Percentiles rank a stretch among this genome's conserved stretches.
These are phyloP conservation scores for Podila verticillata DNA, from an alignment of 192 early-diverging fungal genomes.

Conservation along the genomic window DNA sequence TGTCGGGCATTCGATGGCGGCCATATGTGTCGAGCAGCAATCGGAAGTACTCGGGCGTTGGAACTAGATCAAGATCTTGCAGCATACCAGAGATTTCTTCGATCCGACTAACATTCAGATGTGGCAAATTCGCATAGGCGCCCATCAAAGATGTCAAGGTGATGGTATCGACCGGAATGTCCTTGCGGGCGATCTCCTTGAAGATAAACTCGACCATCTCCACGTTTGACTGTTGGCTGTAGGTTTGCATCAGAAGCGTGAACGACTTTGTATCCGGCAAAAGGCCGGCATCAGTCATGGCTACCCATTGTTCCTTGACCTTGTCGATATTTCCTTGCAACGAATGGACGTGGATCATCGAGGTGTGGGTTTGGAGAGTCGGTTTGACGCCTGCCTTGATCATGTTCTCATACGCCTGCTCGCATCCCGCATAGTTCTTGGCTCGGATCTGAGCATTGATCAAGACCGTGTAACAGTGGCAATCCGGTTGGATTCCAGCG, in stretches of 20 bases:
- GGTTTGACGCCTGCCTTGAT: slow-evolving; percentile 17
- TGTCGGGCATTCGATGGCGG: slow-evolving; percentile 23
- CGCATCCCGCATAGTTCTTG: slow-evolving; percentile 19
- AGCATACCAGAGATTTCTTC: slow-evolving; percentile 24
- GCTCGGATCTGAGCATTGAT: slow-evolving; percentile 41
- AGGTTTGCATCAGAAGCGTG: slow-evolving; percentile 33
- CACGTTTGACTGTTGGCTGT: slow-evolving; percentile 24
- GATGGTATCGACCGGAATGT: slow-evolving; percentile 9
- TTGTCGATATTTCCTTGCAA: slow-evolving; percentile 15
- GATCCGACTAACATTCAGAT: slow-evolving; percentile 14
- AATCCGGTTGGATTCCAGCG: slow-evolving; percentile 30
- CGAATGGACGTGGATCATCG: slow-evolving; percentile 30
- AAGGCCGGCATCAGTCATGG: slow-evolving; percentile 22
- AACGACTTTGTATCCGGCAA: slow-evolving; percentile 32
- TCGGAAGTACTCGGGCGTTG: slow-evolving; percentile 24
- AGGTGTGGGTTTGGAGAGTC: slow-evolving; percentile 17
- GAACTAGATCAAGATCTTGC: slow-evolving; percentile 23
- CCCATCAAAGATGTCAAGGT: slow-evolving; percentile 19
- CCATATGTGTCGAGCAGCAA: slow-evolving; percentile 32
- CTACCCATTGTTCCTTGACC: slow-evolving; percentile 37
- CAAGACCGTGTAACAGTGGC: slow-evolving; percentile 34
- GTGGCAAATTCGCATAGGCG: slow-evolving; percentile 16
- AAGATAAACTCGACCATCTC: slow-evolving; percentile 51
- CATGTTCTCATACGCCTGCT: slow-evolving; percentile 18
- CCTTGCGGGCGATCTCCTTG: slow-evolving; percentile 22